A percentile compares a stretch with the other conserved stretches of the same genome.
Evolutionary conservation across 2,329 filamentous ascomycete genomes (phyloP).

Genomic region (Colletotrichum spinosum): DNA sequence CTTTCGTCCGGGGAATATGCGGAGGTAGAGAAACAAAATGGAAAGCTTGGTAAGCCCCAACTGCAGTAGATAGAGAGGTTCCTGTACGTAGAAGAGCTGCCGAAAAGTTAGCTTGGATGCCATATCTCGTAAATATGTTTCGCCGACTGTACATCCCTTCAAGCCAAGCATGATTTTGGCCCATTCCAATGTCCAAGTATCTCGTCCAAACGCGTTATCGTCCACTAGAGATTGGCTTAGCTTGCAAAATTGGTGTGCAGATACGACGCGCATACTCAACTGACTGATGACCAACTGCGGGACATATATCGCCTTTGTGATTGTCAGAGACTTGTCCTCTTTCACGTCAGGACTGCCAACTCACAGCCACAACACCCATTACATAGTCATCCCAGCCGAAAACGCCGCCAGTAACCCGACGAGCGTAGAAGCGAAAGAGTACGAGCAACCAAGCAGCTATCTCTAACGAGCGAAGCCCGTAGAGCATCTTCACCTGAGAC

Average conservation of each 20-base stretch:
- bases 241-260: neutral
- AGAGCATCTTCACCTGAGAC: slow-evolving; percentile 7
- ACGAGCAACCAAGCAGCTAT: slow-evolving; percentile 15
- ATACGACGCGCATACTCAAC: neutral
- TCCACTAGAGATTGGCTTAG: slow-evolving; percentile 2
- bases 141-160: neutral
- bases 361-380: slow-evolving; percentile 14
- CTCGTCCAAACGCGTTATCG: slow-evolving; percentile 16
- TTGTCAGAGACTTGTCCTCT: neutral
- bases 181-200: slow-evolving; percentile 22
- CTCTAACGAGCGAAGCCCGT: slow-evolving; percentile 9
- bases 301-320: neutral
- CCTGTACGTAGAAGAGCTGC: slow-evolving; percentile 17
- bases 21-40: slow-evolving; percentile 12
- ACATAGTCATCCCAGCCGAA: slow-evolving; percentile 14
- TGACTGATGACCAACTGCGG: slow-evolving; percentile 14
- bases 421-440: slow-evolving; percentile 16
- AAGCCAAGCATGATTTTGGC: slow-evolving; percentile 17
- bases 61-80: slow-evolving; percentile 13
- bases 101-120: neutral
- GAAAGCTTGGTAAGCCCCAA: slow-evolving; percentile 9
- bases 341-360: neutral
- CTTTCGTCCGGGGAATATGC: slow-evolving; percentile 10
- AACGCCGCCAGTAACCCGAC: neutral
- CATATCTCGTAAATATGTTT: neutral